Percentiles rank a stretch among this genome's conserved stretches.
These are phyloP conservation scores for Ustilaginoidea virens DNA, from an alignment of 2,329 filamentous ascomycete species.

Conservation along the genomic window DNA sequence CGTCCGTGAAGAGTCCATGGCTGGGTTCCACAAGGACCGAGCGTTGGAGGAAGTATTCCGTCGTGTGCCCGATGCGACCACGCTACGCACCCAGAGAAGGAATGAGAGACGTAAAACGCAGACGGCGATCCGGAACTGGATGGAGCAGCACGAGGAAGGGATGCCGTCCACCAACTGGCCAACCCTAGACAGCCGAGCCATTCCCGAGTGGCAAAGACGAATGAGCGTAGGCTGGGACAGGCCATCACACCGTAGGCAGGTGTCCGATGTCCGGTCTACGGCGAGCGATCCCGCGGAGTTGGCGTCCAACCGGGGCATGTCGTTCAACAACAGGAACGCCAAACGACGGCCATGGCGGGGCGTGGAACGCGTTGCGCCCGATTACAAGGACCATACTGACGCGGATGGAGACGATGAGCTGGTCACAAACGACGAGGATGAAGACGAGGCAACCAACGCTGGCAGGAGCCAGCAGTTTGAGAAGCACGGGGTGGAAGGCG, in stretches of 20 bases:
- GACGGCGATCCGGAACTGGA: constrained; percentile 79
- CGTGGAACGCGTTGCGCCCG: constrained; percentile 15
- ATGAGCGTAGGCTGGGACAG: constrained; percentile 36
- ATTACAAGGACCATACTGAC: constrained; percentile 52
- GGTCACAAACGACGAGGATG: constrained; percentile 64
- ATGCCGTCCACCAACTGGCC: constrained; percentile 32
- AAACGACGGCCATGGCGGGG: constrained; percentile 23
- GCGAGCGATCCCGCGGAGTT: constrained; percentile 50
- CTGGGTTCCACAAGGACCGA: constrained; percentile 77
- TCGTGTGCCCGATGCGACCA: constrained; percentile 48
- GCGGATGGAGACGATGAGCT: constrained; percentile 83
- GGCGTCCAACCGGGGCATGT: constrained; percentile 34
- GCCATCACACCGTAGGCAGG: constrained; percentile 29
- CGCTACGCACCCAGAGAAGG: constrained; percentile 42
- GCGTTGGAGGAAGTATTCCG: constrained; percentile 87
- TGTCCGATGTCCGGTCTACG: constrained; percentile 42
- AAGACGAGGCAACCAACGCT: constrained; percentile 33
- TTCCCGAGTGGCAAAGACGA: constrained; percentile 33
- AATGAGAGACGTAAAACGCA: constrained; percentile 58
- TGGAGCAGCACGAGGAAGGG: constrained; percentile 50
- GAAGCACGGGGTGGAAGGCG: constrained; percentile 15
- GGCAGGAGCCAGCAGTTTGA: constrained; percentile 16
- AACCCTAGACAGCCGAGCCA: constrained; percentile 28
- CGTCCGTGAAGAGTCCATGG: constrained; percentile 71
- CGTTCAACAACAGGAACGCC: constrained; percentile 8